These are phyloP conservation scores for Thelonectria rubi DNA, from an alignment of 2,329 filamentous ascomycete genomes.

Conservation along the genomic window DNA sequence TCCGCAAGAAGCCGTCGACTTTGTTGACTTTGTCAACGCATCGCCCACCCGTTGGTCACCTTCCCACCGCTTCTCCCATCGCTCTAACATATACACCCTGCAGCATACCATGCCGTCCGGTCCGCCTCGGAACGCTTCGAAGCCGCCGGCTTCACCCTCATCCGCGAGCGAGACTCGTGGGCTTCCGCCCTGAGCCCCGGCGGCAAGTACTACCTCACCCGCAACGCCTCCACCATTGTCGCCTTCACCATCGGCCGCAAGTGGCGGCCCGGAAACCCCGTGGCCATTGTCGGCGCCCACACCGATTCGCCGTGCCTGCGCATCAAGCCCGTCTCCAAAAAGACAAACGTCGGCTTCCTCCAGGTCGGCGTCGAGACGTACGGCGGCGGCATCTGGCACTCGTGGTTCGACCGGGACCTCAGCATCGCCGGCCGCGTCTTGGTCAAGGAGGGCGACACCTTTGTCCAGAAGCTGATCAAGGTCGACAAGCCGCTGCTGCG, in stretches of 20 bases:
- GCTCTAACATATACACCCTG: conserved; percentile 30
- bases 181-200: conserved; percentile 80
- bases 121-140: conserved; percentile 79
- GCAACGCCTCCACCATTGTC: conserved; percentile 90
- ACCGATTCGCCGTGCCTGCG: conserved; percentile 94
- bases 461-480: conserved; percentile 87
- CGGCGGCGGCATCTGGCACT: conserved; percentile 96
- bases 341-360: conserved; percentile 83
- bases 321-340: conserved; percentile 94
- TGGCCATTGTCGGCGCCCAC: conserved; percentile 94
- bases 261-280: conserved; percentile 91
- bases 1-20: conserved; percentile 75
- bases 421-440: conserved; percentile 89
- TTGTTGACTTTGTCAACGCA: conserved; percentile 91
- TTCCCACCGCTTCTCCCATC: not conserved
- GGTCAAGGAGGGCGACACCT: conserved; percentile 75
- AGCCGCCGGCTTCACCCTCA: conserved; percentile 84
- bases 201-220: conserved; percentile 95
- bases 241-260: conserved; percentile 90
- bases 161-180: conserved; percentile 94
- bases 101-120: conserved; percentile 93
- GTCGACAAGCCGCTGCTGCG: conserved; percentile 89
- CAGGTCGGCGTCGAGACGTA: conserved; percentile 98
- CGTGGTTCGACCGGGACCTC: conserved; percentile 96
- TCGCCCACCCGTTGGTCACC: conserved; percentile 83